These are phyloP conservation scores for Toxoplasma gondii DNA, from an alignment of 169 alveolate genomes.

Conservation along the genomic window DNA sequence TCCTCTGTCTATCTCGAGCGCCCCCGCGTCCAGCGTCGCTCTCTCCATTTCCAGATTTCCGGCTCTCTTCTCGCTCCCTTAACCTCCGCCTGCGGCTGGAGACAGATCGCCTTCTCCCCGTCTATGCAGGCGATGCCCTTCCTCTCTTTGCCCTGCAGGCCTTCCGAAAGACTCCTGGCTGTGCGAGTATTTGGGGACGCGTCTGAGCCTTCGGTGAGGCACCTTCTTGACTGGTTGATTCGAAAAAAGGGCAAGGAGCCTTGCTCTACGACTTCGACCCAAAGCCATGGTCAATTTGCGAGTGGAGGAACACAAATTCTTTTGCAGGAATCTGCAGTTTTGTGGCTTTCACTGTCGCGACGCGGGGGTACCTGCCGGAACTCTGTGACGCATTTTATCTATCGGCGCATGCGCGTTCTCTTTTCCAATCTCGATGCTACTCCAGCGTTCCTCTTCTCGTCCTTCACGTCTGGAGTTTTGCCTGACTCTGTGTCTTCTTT, in stretches of 20 bases:
- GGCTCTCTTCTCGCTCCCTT: neutral
- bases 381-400: too few species aligned
- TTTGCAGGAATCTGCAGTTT: too few species aligned
- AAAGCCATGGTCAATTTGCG: too few species aligned
- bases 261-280: too few species aligned
- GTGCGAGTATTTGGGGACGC: conserved; percentile 25
- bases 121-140: neutral
- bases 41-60: neutral
- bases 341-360: too few species aligned
- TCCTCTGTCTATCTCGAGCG: too few species aligned
- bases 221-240: neutral
- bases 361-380: too few species aligned
- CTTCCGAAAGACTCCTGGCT: neutral
- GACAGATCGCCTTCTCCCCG: neutral
- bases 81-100: neutral
- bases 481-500: too few species aligned
- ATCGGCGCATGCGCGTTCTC: too few species aligned
- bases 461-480: neutral
- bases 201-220: conserved; percentile 13
- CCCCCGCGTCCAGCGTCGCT: neutral
- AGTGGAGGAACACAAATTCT: too few species aligned
- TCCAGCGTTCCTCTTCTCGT: neutral
- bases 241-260: too few species aligned
- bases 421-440: too few species aligned
- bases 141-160: neutral